These are phyloP conservation scores for Plectosphaerella cucumerina DNA, from an alignment of 2,329 filamentous ascomycete genomes.

Conservation along the genomic window DNA sequence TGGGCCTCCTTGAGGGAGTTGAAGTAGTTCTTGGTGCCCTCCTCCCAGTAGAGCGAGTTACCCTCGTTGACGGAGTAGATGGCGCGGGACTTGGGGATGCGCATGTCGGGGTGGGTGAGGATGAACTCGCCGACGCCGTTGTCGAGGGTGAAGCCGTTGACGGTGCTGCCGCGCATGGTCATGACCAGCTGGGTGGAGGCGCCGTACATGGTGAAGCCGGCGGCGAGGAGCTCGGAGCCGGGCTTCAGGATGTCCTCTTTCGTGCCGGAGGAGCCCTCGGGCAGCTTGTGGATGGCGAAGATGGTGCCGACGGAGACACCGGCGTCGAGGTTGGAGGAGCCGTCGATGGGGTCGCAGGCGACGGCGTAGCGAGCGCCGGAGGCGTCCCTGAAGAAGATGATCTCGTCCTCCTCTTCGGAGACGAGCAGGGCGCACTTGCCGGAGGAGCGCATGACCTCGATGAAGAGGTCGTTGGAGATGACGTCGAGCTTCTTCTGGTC, in stretches of 20 bases:
- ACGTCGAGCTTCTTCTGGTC: slow-evolving; percentile 99
- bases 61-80: slow-evolving; percentile 99
- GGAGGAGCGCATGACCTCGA: slow-evolving; percentile 89
- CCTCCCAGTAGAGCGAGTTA: slow-evolving; percentile 95
- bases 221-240: slow-evolving; percentile 85
- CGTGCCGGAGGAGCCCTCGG: slow-evolving; percentile 67
- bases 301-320: slow-evolving; percentile 98
- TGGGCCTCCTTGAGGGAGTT: slow-evolving; percentile 80
- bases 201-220: slow-evolving; percentile 99
- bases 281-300: slow-evolving; percentile 88
- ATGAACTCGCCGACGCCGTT: slow-evolving; percentile 98
- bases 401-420: slow-evolving; percentile 95
- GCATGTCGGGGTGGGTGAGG: slow-evolving; percentile 93
- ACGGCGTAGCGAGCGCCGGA: slow-evolving; percentile 84
- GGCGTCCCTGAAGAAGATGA: slow-evolving; percentile 79
- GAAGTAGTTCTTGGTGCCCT: slow-evolving; percentile 83
- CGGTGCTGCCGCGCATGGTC: slow-evolving; percentile 86
- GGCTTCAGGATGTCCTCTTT: slow-evolving; percentile 86
- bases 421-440: slow-evolving; percentile 88
- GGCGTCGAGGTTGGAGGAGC: slow-evolving; percentile 94
- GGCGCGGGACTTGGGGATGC: slow-evolving; percentile 69
- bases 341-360: slow-evolving; percentile 96
- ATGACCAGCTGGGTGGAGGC: slow-evolving; percentile 94
- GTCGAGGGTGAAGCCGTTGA: slow-evolving; percentile 98
- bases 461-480: slow-evolving; percentile 97